phyloP scores from a whole-genome alignment of 768 basidiomycete species.

The Mycena haematopus region DNA sequence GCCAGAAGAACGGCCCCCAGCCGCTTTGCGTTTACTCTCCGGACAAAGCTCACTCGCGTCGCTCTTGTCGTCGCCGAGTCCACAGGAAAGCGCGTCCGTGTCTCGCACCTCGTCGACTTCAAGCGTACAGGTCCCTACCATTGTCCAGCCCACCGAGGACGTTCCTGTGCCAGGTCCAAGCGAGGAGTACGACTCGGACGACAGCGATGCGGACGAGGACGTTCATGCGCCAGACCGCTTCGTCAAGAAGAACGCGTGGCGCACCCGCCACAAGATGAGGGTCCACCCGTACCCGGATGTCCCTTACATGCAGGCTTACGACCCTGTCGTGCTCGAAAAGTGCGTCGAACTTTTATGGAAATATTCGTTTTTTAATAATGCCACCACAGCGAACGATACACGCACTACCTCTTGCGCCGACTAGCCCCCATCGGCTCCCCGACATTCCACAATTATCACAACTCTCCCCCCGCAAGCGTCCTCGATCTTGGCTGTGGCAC shows the following conservation, averaged over 20 bases:
- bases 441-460: conserved; percentile 61
- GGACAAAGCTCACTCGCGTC: conserved; percentile 30
- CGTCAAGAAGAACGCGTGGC: conserved; percentile 45
- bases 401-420: conserved; percentile 60
- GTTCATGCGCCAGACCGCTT: conserved; percentile 33
- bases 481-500: conserved; percentile 81
- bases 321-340: conserved; percentile 63
- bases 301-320: conserved; percentile 74
- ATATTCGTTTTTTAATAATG: background rate
- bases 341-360: conserved; percentile 40
- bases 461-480: conserved; percentile 56
- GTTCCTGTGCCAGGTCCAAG: background rate
- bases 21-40: conserved; percentile 23
- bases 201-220: conserved; percentile 28
- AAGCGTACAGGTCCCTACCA: background rate
- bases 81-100: conserved; percentile 9
- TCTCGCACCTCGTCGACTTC: conserved; percentile 20
- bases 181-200: background rate
- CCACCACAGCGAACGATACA: conserved; percentile 62
- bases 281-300: conserved; percentile 62
- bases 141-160: conserved; percentile 22
- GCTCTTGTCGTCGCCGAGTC: conserved; percentile 4
- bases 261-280: conserved; percentile 51
- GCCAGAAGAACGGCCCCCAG: conserved; percentile 23
- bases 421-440: conserved; percentile 61